Evolutionary conservation across 2,329 filamentous ascomycete species (phyloP), one percentile per base, ranked within the genome.

Genomic region (Capronia epimyces): DNA sequence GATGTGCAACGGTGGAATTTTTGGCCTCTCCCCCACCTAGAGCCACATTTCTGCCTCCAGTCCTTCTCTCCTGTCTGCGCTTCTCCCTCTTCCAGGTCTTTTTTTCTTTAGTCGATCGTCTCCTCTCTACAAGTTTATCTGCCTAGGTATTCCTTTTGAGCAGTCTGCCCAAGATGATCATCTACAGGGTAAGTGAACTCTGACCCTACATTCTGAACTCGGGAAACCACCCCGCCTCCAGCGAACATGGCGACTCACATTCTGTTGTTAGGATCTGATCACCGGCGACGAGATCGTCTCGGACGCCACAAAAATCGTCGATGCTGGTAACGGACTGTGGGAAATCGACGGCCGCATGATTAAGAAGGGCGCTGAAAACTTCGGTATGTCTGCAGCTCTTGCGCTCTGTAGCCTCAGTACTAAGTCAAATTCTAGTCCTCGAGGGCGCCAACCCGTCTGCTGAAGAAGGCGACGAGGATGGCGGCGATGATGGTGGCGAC

Each of bases 241-340:
- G 46, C 21, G 24, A 31, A 37, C 39, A 25, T n/a, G 13, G 8
- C 18, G 25, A 51, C 45, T 55, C 25, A 43, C 22, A 46, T 50
- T 49, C 22, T 52, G 53, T 40, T 42, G 44, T 55, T 66, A 98
- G 93, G 93, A 98, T 71, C 75, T 93, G 65, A 71, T 96, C 74
- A 87, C 82, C 73, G 87, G 77, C 62, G 91, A 96, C 76, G 93
- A 98, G 85, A 81, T 98, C 72, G 84, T 97, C 83, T 94, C 93
- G 67, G 91, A 97, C 77, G 93, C 87, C 63, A 96, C 85, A 77
- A 78, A 89, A 64, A 72, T 94, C 69, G 89, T 87, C 77, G 78
- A 86, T 71, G 69, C 91, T 59, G 87, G 90, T 71, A 83, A 81
- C 62, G 77, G 87, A 63, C 83, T 86, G 65, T 97, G 87, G 76